A percentile compares a stretch with the other conserved stretches of the same genome.
These are phyloP conservation scores for Ampelomyces quisqualis DNA, from an alignment of 2,329 filamentous ascomycete species.

Conservation along the genomic window DNA sequence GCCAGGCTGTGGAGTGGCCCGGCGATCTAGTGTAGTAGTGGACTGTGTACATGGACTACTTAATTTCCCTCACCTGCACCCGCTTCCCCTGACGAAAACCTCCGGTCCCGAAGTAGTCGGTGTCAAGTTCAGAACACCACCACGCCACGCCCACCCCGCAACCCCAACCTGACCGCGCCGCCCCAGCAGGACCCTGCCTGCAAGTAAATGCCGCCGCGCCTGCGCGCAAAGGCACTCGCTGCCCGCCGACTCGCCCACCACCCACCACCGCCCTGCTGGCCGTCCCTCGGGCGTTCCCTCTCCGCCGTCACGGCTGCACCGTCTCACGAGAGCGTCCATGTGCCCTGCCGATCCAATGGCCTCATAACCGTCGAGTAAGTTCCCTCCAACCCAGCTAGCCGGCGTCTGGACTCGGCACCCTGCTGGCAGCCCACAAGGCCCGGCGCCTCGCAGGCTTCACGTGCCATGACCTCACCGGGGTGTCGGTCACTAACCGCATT, in stretches of 20 bases:
- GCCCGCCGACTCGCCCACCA: constrained; percentile 5
- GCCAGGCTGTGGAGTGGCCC: not conserved
- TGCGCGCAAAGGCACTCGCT: constrained; percentile 9
- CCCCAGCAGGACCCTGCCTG: no score
- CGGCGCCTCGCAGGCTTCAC: constrained; percentile 1
- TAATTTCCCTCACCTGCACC: not conserved
- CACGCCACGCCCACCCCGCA: not conserved
- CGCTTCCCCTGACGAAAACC: no score
- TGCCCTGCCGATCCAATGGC: constrained; percentile 48
- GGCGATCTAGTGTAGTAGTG: not conserved
- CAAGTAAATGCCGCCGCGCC: constrained; percentile 22
- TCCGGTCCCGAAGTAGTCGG: no score
- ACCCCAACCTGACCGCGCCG: not conserved
- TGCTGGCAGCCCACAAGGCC: not conserved
- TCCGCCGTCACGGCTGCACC: constrained; percentile 25
- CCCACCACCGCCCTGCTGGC: not conserved
- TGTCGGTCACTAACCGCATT: constrained; percentile 9
- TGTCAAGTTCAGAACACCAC: not conserved
- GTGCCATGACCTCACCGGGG: constrained; percentile 18
- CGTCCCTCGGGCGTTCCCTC: constrained; percentile 14
- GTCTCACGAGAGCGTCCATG: constrained; percentile 31
- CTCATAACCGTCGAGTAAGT: constrained; percentile 46
- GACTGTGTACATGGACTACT: no score
- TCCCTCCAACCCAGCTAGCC: not conserved
- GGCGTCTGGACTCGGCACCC: no score